Conservation (phyloP, 2,329 filamentous ascomycete species). For the Cladosporium cucumerinum region DNA sequence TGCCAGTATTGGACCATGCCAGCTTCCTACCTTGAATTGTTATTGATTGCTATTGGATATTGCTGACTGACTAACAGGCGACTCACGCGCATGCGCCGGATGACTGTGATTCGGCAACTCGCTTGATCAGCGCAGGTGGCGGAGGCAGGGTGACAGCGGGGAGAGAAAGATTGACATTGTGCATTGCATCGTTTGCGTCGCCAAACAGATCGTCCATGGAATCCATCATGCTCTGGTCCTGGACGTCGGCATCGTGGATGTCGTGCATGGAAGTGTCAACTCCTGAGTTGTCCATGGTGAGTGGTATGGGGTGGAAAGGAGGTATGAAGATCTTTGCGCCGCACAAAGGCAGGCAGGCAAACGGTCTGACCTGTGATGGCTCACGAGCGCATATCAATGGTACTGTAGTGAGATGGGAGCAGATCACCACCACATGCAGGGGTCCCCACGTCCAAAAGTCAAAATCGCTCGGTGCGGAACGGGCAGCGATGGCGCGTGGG, state of each 20-base stretch:
- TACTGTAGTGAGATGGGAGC: not conserved
- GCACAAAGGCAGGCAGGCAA: constrained; percentile 7
- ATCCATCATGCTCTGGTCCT: constrained; percentile 49
- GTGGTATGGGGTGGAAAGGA: not conserved
- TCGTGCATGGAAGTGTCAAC: constrained; percentile 24
- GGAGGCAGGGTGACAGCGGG: constrained; percentile 39
- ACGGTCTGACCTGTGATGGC: not conserved
- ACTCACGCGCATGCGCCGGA: constrained; percentile 80
- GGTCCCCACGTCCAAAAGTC: constrained; percentile 7
- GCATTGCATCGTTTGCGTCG: constrained; percentile 54
- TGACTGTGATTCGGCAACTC: constrained; percentile 71
- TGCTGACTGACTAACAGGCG: not conserved
- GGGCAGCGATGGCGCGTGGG: not conserved
- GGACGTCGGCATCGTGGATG: constrained; percentile 19
- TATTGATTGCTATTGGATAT: constrained; percentile 9
- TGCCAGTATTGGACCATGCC: constrained; percentile 84
- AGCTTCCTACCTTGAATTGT: constrained; percentile 57
- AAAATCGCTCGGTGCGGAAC: constrained; percentile 5
- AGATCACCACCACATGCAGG: constrained; percentile 4
- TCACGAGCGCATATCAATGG: constrained; percentile 1
- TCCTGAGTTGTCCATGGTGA: constrained; percentile 9
- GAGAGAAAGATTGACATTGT: constrained; percentile 56
- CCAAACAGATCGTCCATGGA: constrained; percentile 72
- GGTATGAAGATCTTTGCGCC: not conserved
- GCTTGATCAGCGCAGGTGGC: constrained; percentile 62